These are phyloP conservation scores for Picea sitchensis DNA, from an alignment of 75 land plant genomes.

Conservation along the genomic window DNA sequence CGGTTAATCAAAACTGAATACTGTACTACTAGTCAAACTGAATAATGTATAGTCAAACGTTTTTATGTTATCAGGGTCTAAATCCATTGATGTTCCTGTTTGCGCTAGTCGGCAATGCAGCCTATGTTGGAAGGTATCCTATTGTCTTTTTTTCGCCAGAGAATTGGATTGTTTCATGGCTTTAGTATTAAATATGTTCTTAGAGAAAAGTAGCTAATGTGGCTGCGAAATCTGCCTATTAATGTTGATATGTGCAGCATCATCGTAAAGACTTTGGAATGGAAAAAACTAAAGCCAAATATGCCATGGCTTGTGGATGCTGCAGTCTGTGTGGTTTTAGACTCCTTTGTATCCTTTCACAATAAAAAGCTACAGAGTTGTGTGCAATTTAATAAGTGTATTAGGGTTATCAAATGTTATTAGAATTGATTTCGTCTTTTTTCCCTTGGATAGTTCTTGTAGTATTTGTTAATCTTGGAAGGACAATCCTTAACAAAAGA, in stretches of 20 bases:
- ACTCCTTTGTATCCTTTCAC: conserved; percentile 71
- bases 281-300: conserved; percentile 62
- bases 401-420: not conserved
- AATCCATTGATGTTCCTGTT: conserved; percentile 80
- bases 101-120: conserved; percentile 70
- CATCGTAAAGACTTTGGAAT: conserved; percentile 54
- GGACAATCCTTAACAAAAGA: not conserved
- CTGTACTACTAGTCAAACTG: not conserved
- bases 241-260: conserved; percentile 45
- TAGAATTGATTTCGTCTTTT: not conserved
- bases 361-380: not conserved
- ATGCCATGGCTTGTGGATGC: conserved; percentile 93
- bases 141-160: no score
- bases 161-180: not conserved
- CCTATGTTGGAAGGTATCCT: conserved; percentile 74
- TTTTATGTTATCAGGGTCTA: conserved; percentile 50
- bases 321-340: conserved; percentile 74
- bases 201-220: not conserved
- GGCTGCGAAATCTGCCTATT: not conserved
- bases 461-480: not conserved
- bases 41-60: not conserved
- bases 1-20: not conserved
- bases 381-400: not conserved
- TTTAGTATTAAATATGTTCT: not conserved
- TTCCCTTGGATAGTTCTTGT: not conserved